Percentiles rank a stretch among this genome's conserved stretches.
These are phyloP conservation scores for Aureobasidium sp. DNA, from an alignment of 2,329 filamentous ascomycete genomes.

Conservation along the genomic window DNA sequence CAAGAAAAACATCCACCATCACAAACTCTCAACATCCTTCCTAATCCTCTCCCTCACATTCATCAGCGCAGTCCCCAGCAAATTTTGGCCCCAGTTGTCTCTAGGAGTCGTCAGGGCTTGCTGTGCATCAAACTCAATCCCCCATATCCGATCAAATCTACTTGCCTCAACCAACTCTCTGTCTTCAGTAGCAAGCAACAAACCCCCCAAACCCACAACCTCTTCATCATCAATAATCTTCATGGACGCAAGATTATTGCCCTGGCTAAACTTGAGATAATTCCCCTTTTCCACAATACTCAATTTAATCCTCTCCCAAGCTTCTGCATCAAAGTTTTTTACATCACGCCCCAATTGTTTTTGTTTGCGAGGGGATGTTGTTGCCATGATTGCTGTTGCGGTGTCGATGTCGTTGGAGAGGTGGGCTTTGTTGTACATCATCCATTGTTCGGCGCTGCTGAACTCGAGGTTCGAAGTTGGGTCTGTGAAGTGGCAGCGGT, in stretches of 20 bases:
- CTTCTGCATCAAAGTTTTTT: constrained; percentile 42
- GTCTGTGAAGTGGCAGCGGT: constrained; percentile 22
- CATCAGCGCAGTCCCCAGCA: constrained; percentile 58
- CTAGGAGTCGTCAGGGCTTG: constrained; percentile 42
- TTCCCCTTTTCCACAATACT: constrained; percentile 54
- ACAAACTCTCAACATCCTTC: constrained; percentile 26
- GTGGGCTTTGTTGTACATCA: constrained; percentile 12
- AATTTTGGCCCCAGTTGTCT: constrained; percentile 55
- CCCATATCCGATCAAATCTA: constrained; percentile 58
- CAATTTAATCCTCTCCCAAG: constrained; percentile 48
- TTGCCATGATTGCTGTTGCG: background rate
- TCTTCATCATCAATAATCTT: constrained; percentile 1
- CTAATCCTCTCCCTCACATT: constrained; percentile 48
- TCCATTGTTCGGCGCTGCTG: background rate
- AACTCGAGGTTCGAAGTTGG: background rate
- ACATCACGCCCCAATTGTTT: constrained; percentile 52
- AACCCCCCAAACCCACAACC: constrained; percentile 30
- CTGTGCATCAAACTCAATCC: constrained; percentile 52
- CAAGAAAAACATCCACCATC: too few relatives aligned
- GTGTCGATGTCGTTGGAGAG: background rate
- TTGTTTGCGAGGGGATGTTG: constrained; percentile 28
- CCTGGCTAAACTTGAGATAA: constrained; percentile 51
- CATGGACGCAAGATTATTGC: constrained; percentile 21
- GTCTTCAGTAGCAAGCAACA: constrained; percentile 52
- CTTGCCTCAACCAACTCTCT: constrained; percentile 53